phyloP scores from a whole-genome alignment of 768 basidiomycete species.

The Lentinula guzmanii region DNA sequence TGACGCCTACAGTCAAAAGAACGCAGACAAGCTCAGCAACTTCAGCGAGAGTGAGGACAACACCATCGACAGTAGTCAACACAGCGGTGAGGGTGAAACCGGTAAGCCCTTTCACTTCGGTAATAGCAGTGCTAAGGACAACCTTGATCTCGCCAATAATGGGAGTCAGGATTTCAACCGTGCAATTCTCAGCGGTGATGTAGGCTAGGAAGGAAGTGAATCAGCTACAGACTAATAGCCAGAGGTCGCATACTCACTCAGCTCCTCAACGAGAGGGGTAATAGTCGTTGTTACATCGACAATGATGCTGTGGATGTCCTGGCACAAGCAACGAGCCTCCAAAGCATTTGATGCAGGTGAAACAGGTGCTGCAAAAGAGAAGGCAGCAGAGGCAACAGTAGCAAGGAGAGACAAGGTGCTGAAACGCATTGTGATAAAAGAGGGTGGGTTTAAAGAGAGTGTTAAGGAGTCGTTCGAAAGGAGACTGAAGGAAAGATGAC shows the following conservation, averaged over 20 bases:
- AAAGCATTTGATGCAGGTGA: not conserved
- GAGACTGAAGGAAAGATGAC: not conserved
- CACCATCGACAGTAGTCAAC: conserved; percentile 6
- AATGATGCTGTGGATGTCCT: conserved; percentile 1
- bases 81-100: conserved; percentile 4
- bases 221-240: not conserved
- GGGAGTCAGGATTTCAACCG: conserved; percentile 4
- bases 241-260: not conserved
- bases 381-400: conserved; percentile 9
- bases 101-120: conserved; percentile 2
- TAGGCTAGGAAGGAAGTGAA: not conserved
- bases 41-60: conserved; percentile 3
- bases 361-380: conserved; percentile 8
- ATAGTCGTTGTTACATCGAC: not conserved
- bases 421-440: conserved; percentile 10
- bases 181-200: conserved; percentile 5
- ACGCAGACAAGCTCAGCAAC: conserved; percentile 5
- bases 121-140: conserved; percentile 2
- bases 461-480: not conserved
- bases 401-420: conserved; percentile 5
- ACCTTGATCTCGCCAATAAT: conserved; percentile 5
- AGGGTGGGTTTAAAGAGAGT: conserved; percentile 7
- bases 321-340: conserved; percentile 7
- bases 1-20: conserved; percentile 5
- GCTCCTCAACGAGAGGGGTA: conserved; percentile 5